phyloP scores from a whole-genome alignment of 768 basidiomycete genomes.

The Boletellus sp. region DNA sequence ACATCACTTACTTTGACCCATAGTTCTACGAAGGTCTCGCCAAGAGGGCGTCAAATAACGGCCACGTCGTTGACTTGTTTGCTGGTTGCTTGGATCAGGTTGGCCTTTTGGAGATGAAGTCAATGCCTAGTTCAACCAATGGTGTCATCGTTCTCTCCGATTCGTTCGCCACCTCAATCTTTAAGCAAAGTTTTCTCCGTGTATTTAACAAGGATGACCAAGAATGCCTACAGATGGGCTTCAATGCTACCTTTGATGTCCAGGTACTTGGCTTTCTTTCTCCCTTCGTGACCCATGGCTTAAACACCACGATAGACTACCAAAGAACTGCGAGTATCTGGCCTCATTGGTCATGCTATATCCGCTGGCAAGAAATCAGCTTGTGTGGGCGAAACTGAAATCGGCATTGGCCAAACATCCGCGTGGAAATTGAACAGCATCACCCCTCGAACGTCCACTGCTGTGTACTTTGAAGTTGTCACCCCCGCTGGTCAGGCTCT shows the following conservation, averaged over 20 bases:
- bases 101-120: slow-evolving; percentile 96
- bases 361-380: slow-evolving; percentile 95
- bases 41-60: slow-evolving; percentile 89
- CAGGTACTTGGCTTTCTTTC: slow-evolving; percentile 51
- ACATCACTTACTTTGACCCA: background rate
- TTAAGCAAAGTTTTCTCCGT: slow-evolving; percentile 96
- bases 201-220: slow-evolving; percentile 91
- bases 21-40: slow-evolving; percentile 96
- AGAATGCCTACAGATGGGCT: slow-evolving; percentile 93
- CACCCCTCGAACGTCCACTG: slow-evolving; percentile 81
- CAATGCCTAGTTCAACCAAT: slow-evolving; percentile 91
- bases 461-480: slow-evolving; percentile 97
- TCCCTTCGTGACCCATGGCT: background rate
- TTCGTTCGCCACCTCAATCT: slow-evolving; percentile 95
- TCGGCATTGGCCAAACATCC: slow-evolving; percentile 97
- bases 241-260: slow-evolving; percentile 98
- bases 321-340: slow-evolving; percentile 97
- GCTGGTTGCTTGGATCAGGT: slow-evolving; percentile 98
- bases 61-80: slow-evolving; percentile 92
- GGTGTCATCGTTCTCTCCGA: slow-evolving; percentile 95
- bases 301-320: slow-evolving; percentile 62
- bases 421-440: slow-evolving; percentile 97
- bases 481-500: slow-evolving; percentile 94
- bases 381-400: slow-evolving; percentile 98
- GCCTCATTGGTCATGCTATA: slow-evolving; percentile 95